phyloP scores from a whole-genome alignment of 2,329 filamentous ascomycete genomes.

The Pleochaeta shiraiana region DNA sequence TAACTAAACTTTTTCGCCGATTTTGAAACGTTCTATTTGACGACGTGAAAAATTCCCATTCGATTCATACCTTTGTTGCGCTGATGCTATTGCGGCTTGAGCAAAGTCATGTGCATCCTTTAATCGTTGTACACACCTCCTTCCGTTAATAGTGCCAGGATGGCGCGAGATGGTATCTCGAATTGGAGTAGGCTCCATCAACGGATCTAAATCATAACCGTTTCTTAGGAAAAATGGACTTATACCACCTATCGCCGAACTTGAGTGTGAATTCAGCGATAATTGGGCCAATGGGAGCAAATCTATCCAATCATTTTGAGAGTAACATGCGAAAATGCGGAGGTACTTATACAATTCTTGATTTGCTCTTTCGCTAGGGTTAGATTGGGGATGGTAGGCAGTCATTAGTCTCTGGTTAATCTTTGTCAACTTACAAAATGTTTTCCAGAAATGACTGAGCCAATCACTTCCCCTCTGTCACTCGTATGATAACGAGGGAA shows the following conservation, averaged over 20 bases:
- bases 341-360: conserved; percentile 1
- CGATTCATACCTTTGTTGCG: too few relatives aligned
- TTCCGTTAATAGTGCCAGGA: too few relatives aligned
- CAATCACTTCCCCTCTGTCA: neutral
- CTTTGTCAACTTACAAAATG: neutral
- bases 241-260: neutral
- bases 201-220: neutral
- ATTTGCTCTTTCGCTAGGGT: neutral
- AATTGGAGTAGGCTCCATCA: neutral
- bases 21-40: too few relatives aligned
- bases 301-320: neutral
- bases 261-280: neutral
- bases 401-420: neutral
- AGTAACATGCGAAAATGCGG: neutral
- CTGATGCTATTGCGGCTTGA: too few relatives aligned
- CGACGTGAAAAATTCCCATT: too few relatives aligned
- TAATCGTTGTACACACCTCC: too few relatives aligned
- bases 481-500: neutral
- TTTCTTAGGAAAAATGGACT: neutral
- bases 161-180: neutral
- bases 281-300: neutral
- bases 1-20: too few relatives aligned
- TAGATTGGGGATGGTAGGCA: neutral
- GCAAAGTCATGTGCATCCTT: too few relatives aligned
- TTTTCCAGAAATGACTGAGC: neutral